Evolutionary conservation across 2,329 filamentous ascomycete genomes (phyloP).

Genomic region (Penicillium sp.): DNA sequence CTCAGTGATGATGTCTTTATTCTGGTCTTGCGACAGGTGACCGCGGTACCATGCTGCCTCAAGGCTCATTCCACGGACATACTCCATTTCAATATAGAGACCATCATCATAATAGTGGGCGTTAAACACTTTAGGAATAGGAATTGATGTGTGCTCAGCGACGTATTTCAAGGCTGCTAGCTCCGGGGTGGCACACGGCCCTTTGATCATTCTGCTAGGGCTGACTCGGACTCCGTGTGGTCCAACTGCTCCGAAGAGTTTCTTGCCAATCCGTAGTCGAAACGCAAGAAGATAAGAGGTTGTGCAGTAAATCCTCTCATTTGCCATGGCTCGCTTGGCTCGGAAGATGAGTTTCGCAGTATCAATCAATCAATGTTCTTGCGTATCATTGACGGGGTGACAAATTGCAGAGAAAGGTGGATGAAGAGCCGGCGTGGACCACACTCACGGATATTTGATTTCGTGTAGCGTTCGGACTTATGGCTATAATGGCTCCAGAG

Average conservation of each 20-base stretch:
- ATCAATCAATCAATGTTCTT: too few relatives aligned
- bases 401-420: too few relatives aligned
- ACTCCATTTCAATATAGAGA: neutral
- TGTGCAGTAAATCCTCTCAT: neutral
- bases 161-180: slow-evolving; percentile 1
- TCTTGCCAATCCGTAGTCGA: neutral
- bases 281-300: neutral
- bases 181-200: neutral
- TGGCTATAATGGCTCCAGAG: too few relatives aligned
- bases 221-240: neutral
- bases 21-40: neutral
- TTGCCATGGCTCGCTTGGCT: neutral
- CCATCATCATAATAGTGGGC: neutral
- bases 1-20: neutral
- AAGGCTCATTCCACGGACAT: neutral
- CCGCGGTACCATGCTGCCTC: neutral
- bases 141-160: neutral
- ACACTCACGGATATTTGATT: too few relatives aligned
- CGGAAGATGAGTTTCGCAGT: too few relatives aligned
- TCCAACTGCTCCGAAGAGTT: neutral
- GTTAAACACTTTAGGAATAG: neutral
- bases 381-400: too few relatives aligned
- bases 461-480: too few relatives aligned
- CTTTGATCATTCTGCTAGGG: slow-evolving; percentile 1
- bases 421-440: too few relatives aligned